These are phyloP conservation scores for Russula dissimulans DNA, from an alignment of 768 basidiomycete species.

Conservation along the genomic window DNA sequence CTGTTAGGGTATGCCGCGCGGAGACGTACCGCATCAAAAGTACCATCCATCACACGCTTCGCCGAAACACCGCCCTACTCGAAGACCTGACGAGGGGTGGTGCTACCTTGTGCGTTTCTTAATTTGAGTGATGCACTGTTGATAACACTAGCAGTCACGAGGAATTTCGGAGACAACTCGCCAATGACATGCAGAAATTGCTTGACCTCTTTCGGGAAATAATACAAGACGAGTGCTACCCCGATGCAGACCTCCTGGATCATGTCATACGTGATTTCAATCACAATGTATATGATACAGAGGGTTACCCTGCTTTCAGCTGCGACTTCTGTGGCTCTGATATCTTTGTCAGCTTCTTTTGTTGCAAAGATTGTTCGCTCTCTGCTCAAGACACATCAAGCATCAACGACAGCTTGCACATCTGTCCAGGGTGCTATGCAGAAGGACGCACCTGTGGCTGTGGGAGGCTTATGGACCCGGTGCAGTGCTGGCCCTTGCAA, in stretches of 20 bases:
- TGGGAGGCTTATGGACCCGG: constrained; percentile 42
- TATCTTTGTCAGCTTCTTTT: constrained; percentile 75
- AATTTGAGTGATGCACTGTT: neutral
- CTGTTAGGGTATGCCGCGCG: constrained; percentile 60
- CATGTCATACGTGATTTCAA: constrained; percentile 7
- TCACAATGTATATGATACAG: constrained; percentile 17
- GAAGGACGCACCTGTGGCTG: constrained; percentile 73
- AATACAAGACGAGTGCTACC: constrained; percentile 37
- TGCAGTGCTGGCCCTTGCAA: constrained; percentile 45
- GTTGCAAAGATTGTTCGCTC: constrained; percentile 43
- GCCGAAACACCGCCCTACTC: constrained; percentile 26
- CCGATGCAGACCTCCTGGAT: constrained; percentile 13
- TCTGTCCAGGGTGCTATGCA: constrained; percentile 66
- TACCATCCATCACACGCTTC: constrained; percentile 48
- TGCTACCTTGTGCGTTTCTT: neutral
- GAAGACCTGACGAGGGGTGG: constrained; percentile 2
- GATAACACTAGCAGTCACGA: neutral
- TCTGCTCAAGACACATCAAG: constrained; percentile 8
- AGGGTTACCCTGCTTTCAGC: constrained; percentile 24
- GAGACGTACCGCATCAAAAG: constrained; percentile 73
- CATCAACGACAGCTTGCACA: constrained; percentile 37
- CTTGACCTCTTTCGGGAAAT: constrained; percentile 43
- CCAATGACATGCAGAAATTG: constrained; percentile 28
- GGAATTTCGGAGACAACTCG: constrained; percentile 4
- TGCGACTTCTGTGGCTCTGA: constrained; percentile 82